phyloP scores from a whole-genome alignment of 805 yeast species.

The Cyberlindnera mrakii region DNA sequence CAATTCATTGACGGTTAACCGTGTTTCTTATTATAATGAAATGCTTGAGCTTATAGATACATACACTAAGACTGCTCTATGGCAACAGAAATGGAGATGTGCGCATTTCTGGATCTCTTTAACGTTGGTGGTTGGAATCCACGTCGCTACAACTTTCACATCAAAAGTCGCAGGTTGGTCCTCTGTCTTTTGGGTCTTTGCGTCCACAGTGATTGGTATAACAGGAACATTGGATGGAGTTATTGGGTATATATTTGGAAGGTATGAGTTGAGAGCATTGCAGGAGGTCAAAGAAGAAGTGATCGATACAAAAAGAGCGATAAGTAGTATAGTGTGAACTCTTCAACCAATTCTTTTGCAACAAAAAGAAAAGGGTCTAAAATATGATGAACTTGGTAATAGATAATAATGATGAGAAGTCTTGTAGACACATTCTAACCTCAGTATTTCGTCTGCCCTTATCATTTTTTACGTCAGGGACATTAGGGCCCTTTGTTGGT shows the following conservation, averaged over 20 bases:
- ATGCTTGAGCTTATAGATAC: constrained; percentile 40
- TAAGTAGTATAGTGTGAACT: background rate
- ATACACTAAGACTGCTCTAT: constrained; percentile 46
- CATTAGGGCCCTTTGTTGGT: no score
- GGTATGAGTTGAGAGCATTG: constrained; percentile 73
- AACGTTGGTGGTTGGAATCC: constrained; percentile 43
- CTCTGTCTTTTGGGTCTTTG: constrained; percentile 57
- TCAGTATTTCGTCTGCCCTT: no score
- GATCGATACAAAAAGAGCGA: constrained; percentile 20
- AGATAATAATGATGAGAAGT: background rate
- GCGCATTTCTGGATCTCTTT: constrained; percentile 57
- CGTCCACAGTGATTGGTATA: constrained; percentile 47
- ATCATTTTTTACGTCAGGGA: no score
- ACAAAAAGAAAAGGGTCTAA: background rate
- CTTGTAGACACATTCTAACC: no score
- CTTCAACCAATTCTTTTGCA: background rate
- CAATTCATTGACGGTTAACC: constrained; percentile 1
- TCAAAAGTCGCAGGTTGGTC: constrained; percentile 51
- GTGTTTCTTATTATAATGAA: constrained; percentile 35
- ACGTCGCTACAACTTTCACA: constrained; percentile 55
- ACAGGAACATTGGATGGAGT: constrained; percentile 73
- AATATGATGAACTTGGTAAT: background rate
- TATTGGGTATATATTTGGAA: constrained; percentile 73
- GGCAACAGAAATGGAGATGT: constrained; percentile 62
- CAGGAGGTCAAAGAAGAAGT: constrained; percentile 73